Conservation (phyloP, 1,139 yeast species). For the Yamadazyma mexicana region DNA sequence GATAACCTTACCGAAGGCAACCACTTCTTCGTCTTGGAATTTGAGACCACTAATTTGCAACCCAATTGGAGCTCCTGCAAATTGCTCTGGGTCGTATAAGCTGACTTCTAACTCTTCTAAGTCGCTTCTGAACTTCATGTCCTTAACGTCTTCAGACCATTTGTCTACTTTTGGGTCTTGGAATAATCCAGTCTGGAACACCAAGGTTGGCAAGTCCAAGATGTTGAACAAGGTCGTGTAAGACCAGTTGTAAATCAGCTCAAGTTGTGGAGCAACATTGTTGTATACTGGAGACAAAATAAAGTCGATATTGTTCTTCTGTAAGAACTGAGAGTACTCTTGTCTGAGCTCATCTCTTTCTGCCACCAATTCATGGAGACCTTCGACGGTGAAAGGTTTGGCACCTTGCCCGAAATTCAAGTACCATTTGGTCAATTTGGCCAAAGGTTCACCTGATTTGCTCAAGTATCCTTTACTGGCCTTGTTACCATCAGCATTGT, state of each 20-base stretch:
- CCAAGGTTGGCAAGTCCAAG: conserved; percentile 61
- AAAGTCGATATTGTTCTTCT: conserved; percentile 60
- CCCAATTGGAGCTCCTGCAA: conserved; percentile 40
- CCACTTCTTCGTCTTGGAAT: conserved; percentile 39
- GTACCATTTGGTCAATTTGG: conserved; percentile 59
- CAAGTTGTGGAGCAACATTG: conserved; percentile 71
- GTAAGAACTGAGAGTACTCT: conserved; percentile 52
- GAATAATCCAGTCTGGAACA: conserved; percentile 58
- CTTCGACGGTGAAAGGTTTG: conserved; percentile 36
- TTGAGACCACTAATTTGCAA: conserved; percentile 39
- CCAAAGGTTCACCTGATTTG: conserved; percentile 64
- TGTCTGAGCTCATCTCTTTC: conserved; percentile 56
- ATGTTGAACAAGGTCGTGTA: conserved; percentile 69
- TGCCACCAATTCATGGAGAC: conserved; percentile 46
- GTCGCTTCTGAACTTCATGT: conserved; percentile 34
- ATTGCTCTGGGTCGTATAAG: conserved; percentile 31
- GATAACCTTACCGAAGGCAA: conserved; percentile 40
- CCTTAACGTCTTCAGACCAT: conserved; percentile 35
- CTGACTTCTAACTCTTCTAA: conserved; percentile 43
- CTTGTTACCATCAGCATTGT: conserved; percentile 58
- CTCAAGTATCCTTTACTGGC: conserved; percentile 47
- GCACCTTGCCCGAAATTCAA: conserved; percentile 60
- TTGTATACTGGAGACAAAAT: conserved; percentile 67
- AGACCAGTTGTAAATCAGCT: conserved; percentile 70
- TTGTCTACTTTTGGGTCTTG: conserved; percentile 51